These are phyloP conservation scores for Pelargonium myrrhifolium DNA, from an alignment of 441 rosid species.

Conservation along the genomic window DNA sequence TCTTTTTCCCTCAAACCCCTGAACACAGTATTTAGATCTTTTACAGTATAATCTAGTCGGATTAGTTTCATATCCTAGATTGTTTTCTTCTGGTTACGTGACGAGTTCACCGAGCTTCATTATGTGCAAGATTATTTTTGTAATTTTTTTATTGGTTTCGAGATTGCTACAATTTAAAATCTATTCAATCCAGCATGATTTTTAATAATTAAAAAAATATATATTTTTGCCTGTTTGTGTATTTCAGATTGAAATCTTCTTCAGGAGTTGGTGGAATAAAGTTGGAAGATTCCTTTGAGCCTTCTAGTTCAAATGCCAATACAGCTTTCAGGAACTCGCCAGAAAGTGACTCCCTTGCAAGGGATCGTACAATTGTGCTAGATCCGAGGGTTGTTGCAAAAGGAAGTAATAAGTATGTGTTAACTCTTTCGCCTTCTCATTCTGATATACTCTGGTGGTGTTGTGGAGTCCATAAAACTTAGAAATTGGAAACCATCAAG, in stretches of 20 bases:
- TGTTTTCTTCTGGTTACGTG: background rate
- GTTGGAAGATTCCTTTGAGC: conserved; percentile 52
- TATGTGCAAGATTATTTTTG: background rate
- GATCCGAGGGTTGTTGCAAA: conserved; percentile 48
- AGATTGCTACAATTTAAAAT: background rate
- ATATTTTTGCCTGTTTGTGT: conserved; percentile 10
- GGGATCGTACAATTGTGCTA: conserved; percentile 42
- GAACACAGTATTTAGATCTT: conserved; percentile 2
- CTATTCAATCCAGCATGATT: background rate
- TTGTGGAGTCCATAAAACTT: background rate
- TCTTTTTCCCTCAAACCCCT: background rate
- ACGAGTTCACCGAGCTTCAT: background rate
- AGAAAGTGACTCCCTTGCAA: conserved; percentile 46
- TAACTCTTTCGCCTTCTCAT: conserved; percentile 8
- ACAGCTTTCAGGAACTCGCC: conserved; percentile 43
- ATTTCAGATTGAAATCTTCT: conserved; percentile 64
- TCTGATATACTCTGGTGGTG: background rate
- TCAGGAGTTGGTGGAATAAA: conserved; percentile 47
- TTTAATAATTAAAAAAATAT: too few species aligned
- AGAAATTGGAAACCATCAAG: background rate
- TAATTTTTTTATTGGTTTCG: background rate
- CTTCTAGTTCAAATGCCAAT: conserved; percentile 45
- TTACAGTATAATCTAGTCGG: background rate
- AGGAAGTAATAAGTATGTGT: conserved; percentile 53
- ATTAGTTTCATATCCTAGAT: background rate